Evolutionary conservation across 768 basidiomycete genomes (phyloP).

Genomic region (Kwoniella mangroviensis): DNA sequence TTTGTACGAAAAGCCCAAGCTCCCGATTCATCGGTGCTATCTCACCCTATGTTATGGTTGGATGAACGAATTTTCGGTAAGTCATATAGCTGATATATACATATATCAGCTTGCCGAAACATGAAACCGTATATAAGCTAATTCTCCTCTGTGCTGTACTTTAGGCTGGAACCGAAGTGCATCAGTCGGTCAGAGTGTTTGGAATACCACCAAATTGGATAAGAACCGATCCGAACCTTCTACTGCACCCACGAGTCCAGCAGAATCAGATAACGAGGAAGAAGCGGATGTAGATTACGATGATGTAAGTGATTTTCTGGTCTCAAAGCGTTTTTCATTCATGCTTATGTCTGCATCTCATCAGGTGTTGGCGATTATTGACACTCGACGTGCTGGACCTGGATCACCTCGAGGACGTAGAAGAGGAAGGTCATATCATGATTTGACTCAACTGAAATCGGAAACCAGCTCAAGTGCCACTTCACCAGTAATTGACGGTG

Average conservation of each 20-base stretch:
- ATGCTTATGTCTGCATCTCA: background rate
- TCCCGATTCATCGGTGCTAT: slow-evolving; percentile 64
- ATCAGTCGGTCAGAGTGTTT: slow-evolving; percentile 79
- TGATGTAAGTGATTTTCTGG: slow-evolving; percentile 63
- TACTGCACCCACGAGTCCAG: slow-evolving; percentile 72
- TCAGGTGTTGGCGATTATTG: slow-evolving; percentile 50
- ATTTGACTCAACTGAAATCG: slow-evolving; percentile 23
- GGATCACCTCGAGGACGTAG: slow-evolving; percentile 32
- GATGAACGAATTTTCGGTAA: slow-evolving; percentile 87
- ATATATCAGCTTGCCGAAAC: too few species aligned
- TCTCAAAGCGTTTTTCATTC: background rate
- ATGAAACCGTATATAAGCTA: too few species aligned
- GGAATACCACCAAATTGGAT: slow-evolving; percentile 67
- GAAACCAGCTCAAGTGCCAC: slow-evolving; percentile 14
- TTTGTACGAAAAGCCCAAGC: slow-evolving; percentile 73
- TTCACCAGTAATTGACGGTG: slow-evolving; percentile 10
- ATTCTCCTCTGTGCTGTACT: background rate
- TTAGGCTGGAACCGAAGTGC: slow-evolving; percentile 74
- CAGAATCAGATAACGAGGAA: slow-evolving; percentile 77
- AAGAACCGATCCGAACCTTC: slow-evolving; percentile 60
- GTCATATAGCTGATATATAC: too few species aligned
- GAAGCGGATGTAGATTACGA: slow-evolving; percentile 85
- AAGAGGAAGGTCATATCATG: slow-evolving; percentile 39
- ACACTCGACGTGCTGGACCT: slow-evolving; percentile 33
- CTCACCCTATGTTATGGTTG: slow-evolving; percentile 92